Conservation (phyloP, 352 stramenopile genomes). For the Peronospora belbahrii region DNA sequence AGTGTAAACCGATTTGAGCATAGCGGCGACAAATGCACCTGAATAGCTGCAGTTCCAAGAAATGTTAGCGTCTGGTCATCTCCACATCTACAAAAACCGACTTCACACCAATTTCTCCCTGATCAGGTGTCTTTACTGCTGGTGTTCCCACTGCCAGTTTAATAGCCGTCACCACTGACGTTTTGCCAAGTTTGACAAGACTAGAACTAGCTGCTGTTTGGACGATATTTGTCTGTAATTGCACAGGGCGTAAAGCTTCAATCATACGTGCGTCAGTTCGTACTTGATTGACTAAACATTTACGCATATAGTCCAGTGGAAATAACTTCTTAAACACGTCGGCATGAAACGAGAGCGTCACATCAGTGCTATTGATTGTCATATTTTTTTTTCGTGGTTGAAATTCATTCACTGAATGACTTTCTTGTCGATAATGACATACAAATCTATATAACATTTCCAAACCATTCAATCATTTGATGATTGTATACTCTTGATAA, state of each 20-base stretch:
- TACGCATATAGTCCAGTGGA: constrained; percentile 55
- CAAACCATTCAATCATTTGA: too few relatives aligned
- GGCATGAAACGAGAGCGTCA: constrained; percentile 46
- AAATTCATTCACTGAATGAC: too few relatives aligned
- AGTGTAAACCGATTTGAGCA: constrained; percentile 69
- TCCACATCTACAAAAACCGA: background rate
- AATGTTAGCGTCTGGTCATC: background rate
- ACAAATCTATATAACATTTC: too few relatives aligned
- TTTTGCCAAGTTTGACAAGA: constrained; percentile 69
- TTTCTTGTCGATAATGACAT: background rate
- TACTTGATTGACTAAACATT: constrained; percentile 52
- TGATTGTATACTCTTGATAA: constrained; percentile 2
- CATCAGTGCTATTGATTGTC: constrained; percentile 13
- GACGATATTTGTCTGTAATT: constrained; percentile 60
- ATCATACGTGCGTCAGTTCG: constrained; percentile 51
- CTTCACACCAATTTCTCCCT: constrained; percentile 60
- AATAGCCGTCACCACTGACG: constrained; percentile 59
- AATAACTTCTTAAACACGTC: constrained; percentile 76
- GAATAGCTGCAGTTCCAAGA: constrained; percentile 36
- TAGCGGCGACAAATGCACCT: constrained; percentile 73
- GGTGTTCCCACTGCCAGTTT: constrained; percentile 72
- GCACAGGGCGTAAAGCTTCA: constrained; percentile 37
- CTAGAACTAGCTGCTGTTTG: constrained; percentile 58
- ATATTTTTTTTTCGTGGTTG: background rate
- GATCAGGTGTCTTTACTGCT: constrained; percentile 54